Conservation (phyloP, 2,329 filamentous ascomycete genomes). For the Cladosporium oxysporum region DNA sequence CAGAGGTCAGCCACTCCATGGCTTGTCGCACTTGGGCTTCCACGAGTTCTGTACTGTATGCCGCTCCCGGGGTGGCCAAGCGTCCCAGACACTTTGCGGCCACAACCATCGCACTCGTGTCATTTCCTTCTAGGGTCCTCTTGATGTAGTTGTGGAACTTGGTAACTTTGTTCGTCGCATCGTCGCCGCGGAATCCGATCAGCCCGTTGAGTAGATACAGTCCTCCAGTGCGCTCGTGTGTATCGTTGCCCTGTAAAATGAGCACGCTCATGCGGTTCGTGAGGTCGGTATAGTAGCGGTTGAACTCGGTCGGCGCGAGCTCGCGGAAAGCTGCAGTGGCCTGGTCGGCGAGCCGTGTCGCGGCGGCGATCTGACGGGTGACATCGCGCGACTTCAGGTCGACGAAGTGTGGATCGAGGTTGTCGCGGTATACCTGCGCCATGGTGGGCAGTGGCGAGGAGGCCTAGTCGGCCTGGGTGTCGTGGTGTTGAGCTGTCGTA, state of each 20-base stretch:
- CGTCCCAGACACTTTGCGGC: conserved; percentile 88
- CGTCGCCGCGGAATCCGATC: conserved; percentile 95
- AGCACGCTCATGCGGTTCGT: conserved; percentile 70
- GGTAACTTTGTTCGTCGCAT: conserved; percentile 89
- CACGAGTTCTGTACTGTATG: conserved; percentile 90
- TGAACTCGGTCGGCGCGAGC: conserved; percentile 77
- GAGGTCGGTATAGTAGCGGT: conserved; percentile 63
- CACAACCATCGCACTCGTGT: conserved; percentile 85
- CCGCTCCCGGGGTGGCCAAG: conserved; percentile 87
- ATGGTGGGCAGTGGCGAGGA: conserved; percentile 26
- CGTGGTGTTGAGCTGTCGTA: conserved; percentile 7
- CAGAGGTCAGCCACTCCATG: conserved; percentile 93
- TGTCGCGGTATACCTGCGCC: conserved; percentile 35
- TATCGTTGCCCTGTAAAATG: conserved; percentile 82
- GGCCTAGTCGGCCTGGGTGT: conserved; percentile 3
- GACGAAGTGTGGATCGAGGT: conserved; percentile 34
- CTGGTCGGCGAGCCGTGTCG: conserved; percentile 34
- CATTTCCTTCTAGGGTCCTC: conserved; percentile 83
- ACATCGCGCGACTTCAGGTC: conserved; percentile 36
- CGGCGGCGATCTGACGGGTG: conserved; percentile 32
- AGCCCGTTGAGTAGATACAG: conserved; percentile 89
- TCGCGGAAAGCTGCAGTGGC: conserved; percentile 52
- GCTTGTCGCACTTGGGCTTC: conserved; percentile 96
- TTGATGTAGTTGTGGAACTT: conserved; percentile 90
- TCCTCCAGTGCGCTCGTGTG: conserved; percentile 85